Conservation (phyloP, 2,329 filamentous ascomycete genomes). For the Lecanosticta acicola region DNA sequence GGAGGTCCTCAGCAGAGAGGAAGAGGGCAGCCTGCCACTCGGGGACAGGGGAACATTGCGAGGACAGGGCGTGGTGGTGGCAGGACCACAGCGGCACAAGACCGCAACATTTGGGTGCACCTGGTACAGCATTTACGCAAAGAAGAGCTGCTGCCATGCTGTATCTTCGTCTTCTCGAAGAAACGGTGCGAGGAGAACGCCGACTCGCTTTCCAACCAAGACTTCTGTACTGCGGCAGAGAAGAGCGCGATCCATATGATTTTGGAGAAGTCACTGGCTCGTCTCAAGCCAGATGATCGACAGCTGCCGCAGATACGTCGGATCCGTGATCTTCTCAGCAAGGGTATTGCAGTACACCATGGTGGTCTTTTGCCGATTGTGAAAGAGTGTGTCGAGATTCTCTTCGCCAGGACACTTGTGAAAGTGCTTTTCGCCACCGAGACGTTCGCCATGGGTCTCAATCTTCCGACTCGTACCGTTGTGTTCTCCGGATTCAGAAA, state of each 20-base stretch:
- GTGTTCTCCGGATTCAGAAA: constrained; percentile 97
- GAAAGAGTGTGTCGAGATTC: constrained; percentile 93
- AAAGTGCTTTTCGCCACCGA: constrained; percentile 97
- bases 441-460: constrained; percentile 97
- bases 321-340: constrained; percentile 73
- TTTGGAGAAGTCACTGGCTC: constrained; percentile 87
- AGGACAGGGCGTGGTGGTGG: constrained; percentile 79
- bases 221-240: constrained; percentile 87
- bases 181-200: constrained; percentile 96
- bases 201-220: constrained; percentile 87
- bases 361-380: constrained; percentile 92
- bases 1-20: constrained; percentile 49
- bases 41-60: constrained; percentile 78
- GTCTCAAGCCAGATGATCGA: constrained; percentile 84
- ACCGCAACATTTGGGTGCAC: constrained; percentile 95
- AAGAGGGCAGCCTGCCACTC: constrained; percentile 49
- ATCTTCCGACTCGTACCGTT: constrained; percentile 89
- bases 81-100: constrained; percentile 82
- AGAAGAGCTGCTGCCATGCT: constrained; percentile 78
- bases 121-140: constrained; percentile 88
- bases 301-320: constrained; percentile 86
- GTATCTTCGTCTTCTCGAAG: constrained; percentile 98
- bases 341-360: constrained; percentile 94
- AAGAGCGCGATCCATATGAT: constrained; percentile 98
- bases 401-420: constrained; percentile 90